Conservation (phyloP, 106 monocot genomes). For the Dioscorea alata region DNA sequence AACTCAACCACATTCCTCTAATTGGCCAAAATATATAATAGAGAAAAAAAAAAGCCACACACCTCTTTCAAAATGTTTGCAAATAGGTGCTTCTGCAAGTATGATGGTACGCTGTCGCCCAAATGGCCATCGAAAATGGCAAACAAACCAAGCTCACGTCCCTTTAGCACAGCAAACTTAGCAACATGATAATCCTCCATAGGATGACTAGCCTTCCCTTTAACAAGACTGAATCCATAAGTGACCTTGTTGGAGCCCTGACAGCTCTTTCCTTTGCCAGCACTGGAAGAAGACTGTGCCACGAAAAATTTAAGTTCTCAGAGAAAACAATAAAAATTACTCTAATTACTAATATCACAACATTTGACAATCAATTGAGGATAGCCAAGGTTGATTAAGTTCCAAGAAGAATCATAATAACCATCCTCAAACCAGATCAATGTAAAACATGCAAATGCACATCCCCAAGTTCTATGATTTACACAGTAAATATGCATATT, state of each 20-base stretch:
- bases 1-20: too few species aligned
- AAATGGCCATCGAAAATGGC: constrained; percentile 87
- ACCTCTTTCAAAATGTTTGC: constrained; percentile 79
- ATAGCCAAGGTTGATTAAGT: too few species aligned
- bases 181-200: constrained; percentile 90
- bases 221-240: constrained; percentile 72
- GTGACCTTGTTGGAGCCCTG: constrained; percentile 34
- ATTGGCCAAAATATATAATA: not conserved
- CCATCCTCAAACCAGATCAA: too few species aligned
- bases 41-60: not conserved
- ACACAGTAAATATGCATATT: too few species aligned
- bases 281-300: constrained; percentile 10
- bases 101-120: constrained; percentile 65
- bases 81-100: constrained; percentile 78
- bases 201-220: constrained; percentile 76
- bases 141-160: constrained; percentile 68
- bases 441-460: too few species aligned
- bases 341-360: too few species aligned
- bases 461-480: too few species aligned
- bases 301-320: not conserved
- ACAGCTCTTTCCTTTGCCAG: constrained; percentile 65
- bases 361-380: too few species aligned
- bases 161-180: constrained; percentile 42
- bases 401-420: too few species aligned
- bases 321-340: not conserved